These are phyloP conservation scores for Saturnispora mendoncae DNA, from an alignment of 805 yeast genomes.

Conservation along the genomic window DNA sequence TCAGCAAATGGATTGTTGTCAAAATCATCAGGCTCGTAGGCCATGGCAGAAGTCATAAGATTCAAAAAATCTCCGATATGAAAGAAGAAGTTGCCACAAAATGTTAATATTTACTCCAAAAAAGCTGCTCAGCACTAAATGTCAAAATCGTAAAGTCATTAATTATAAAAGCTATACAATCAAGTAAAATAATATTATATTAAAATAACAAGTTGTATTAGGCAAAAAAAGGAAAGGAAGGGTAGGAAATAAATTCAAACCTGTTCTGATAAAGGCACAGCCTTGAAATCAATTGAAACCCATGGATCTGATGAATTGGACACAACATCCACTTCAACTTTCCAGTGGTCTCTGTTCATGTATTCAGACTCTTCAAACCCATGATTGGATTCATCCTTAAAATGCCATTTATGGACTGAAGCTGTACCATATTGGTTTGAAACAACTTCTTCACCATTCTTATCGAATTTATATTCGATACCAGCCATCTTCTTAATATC, in stretches of 20 bases:
- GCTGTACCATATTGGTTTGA: conserved; percentile 36
- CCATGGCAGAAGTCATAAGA: conserved; percentile 30
- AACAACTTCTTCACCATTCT: conserved; percentile 39
- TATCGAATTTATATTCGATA: conserved; percentile 32
- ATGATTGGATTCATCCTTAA: conserved; percentile 48
- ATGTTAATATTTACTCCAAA: too few relatives aligned
- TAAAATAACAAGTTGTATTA: too few relatives aligned
- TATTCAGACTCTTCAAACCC: conserved; percentile 43
- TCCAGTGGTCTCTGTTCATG: conserved; percentile 48
- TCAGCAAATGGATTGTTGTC: conserved; percentile 58
- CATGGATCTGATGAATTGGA: conserved; percentile 60
- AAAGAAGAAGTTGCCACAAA: neutral
- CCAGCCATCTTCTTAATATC: conserved; percentile 61
- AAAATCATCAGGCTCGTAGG: conserved; percentile 42
- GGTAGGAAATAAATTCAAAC: too few relatives aligned
- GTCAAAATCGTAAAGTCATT: too few relatives aligned
- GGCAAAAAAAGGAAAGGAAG: too few relatives aligned
- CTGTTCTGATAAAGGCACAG: conserved; percentile 4
- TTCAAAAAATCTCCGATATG: neutral
- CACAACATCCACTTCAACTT: conserved; percentile 51
- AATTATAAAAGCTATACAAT: too few relatives aligned
- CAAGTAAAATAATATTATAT: too few relatives aligned
- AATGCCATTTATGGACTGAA: conserved; percentile 53
- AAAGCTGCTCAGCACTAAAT: neutral
- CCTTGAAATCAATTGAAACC: conserved; percentile 51